Base-by-base conservation (phyloP, 352 stramenopile genomes). In the Pythium phragmiticola region DNA sequence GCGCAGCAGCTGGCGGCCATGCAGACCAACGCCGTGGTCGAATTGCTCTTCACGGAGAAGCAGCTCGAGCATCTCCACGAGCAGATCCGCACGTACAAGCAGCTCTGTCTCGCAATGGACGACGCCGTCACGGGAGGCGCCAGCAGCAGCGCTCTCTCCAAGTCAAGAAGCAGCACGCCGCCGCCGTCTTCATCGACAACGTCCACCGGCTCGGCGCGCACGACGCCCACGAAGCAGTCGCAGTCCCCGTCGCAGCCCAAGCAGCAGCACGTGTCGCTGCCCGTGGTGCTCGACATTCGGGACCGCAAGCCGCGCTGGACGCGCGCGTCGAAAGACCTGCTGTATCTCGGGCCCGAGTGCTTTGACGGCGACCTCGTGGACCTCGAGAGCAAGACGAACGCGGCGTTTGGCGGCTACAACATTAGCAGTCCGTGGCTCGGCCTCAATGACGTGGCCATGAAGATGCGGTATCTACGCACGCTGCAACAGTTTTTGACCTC, bases 51-150 rank as follows among this genome's bases (percentile, higher is more conserved):
- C 67, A 86, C 86, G n/a, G 86, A 92, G 33, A 89, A 87, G 61
- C 86, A 95, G 67, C 75, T 95, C 21, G 83, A 91, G 62, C 82
- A 92, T 33, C 63, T 95, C 48, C 86, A 95, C 70, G 85, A 89
- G 62, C 86, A 95, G 73, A 95, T 95, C 63, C 82, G 82, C 8
- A 78, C 82, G 17, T 95, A 89, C 72, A 95, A 93, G 65, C 69
- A 82, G 37, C 73, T 95, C 23, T 93, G 84, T 45, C 84, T 90
- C 67, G 88, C 78, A 7, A 95, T 95, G 86, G 84, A 95, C 61
- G 72, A 89, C 41, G 68, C 80, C 6, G 63, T 89, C 23, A 45
- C 55, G 9, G 51, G 42, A 16, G 37, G 13, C 30, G 19, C 6
- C 1, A 47, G 21, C 19, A 49, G 19, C 28, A 48, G 14, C n/a